phyloP scores from a whole-genome alignment of 2,329 filamentous ascomycete genomes.

The Alternaria atra region DNA sequence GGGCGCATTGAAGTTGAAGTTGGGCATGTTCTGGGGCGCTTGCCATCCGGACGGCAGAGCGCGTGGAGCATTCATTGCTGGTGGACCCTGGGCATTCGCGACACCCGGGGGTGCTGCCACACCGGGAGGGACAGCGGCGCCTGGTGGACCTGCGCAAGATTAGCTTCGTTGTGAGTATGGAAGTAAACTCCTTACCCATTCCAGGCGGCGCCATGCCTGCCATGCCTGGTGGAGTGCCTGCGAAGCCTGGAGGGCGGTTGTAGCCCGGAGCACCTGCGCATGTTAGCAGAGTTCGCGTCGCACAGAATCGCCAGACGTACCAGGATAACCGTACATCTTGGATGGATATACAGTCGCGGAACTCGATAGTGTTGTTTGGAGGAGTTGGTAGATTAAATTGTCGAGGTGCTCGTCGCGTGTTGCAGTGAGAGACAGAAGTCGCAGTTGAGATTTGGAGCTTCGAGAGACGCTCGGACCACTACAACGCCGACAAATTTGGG shows the following conservation, averaged over 20 bases:
- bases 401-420: constrained; percentile 15
- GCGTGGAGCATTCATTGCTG: constrained; percentile 81
- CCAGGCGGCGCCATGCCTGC: constrained; percentile 80
- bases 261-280: constrained; percentile 65
- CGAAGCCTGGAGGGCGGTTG: constrained; percentile 78
- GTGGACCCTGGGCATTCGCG: constrained; percentile 73
- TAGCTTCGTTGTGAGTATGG: not conserved
- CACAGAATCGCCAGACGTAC: constrained; percentile 23
- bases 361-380: not conserved
- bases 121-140: constrained; percentile 68
- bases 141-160: constrained; percentile 19
- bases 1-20: constrained; percentile 97
- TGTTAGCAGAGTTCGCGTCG: constrained; percentile 27
- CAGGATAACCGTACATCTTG: constrained; percentile 50
- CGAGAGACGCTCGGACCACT: constrained; percentile 25
- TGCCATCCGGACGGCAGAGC: constrained; percentile 85
- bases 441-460: constrained; percentile 21
- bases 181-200: constrained; percentile 69
- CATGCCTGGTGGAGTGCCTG: constrained; percentile 77
- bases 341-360: constrained; percentile 4
- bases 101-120: constrained; percentile 80
- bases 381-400: not conserved
- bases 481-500: constrained; percentile 34
- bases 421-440: constrained; percentile 14
- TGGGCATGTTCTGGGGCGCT: constrained; percentile 88